Evolutionary conservation across 83 land plant genomes (phyloP), one percentile per base, ranked within the genome.

Genomic region (Isoetes engelmannii): DNA sequence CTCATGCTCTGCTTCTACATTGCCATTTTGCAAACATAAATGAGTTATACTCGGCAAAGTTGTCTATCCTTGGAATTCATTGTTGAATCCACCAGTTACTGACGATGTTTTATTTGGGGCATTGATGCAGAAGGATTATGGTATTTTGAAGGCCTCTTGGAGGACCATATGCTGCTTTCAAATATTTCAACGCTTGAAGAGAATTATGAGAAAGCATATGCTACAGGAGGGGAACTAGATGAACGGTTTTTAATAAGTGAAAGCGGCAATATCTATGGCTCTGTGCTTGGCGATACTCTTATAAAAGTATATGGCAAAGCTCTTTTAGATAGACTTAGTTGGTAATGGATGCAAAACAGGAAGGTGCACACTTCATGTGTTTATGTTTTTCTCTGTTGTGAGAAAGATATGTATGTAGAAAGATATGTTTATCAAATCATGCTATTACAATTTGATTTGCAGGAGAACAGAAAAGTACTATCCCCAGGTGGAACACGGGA

Each of bases 201-300:
- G 57, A 82, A 90, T 63, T 95, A 91, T 76, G 85, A 82, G 57
- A 84, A 75, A 67, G 89, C 87, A 5, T 80, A 84, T 53, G 79
- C 59, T 42, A 76, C 72, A n/a, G 84, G 79, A 20, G 92, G 88
- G 68, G 99, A 86, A 41, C 74, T 94, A 19, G 99, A 94, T 76
- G 99, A 90, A 77, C 84, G 96, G 9, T 67, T 87, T 48, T 86
- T 87, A 65, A 69, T 90, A 8, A 81, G 82, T 81, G 98, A 85
- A 21, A 87, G 86, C 12, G 37, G 37, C 37, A 28, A 28, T 28
- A 2, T 28, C 37, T 28, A 28, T 28, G 37, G 37, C 37, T 28
- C 37, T 28, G 37, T 28, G 37, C 37, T 28, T 28, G 37, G 37
- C 2, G 37, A 28, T 28, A 28, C 37, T 28, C 37, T 28, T 28